Conservation (phyloP, 2,329 filamentous ascomycete species). For the Monosporascus sp. region DNA sequence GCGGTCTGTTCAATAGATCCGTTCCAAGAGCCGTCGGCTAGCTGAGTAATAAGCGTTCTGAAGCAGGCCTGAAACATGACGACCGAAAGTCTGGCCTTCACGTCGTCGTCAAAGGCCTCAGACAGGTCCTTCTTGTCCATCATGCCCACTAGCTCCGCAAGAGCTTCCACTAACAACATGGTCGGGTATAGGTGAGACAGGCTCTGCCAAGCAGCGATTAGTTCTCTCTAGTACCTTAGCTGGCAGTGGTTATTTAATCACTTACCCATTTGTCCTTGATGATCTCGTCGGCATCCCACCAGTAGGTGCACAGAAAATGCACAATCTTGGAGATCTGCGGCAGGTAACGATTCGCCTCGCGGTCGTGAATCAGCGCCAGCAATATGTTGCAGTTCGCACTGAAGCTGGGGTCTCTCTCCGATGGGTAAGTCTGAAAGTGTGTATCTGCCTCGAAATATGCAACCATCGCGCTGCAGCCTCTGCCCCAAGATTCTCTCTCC, state of each 20-base stretch:
- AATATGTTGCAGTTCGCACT: constrained; percentile 31
- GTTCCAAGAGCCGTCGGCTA: constrained; percentile 14
- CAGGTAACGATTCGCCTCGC: constrained; percentile 8
- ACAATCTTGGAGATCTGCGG: constrained; percentile 24
- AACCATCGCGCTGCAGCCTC: constrained; percentile 15
- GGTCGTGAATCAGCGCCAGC: constrained; percentile 22
- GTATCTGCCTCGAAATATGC: constrained; percentile 20
- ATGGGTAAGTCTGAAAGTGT: constrained; percentile 27
- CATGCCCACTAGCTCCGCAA: constrained; percentile 11
- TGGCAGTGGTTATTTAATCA: constrained; percentile 10
- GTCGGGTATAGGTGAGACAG: no score
- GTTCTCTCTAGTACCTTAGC: no score
- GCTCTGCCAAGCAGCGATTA: no score
- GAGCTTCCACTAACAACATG: constrained; percentile 14
- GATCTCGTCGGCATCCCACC: constrained; percentile 15
- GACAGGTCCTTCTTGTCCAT: constrained; percentile 13
- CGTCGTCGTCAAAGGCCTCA: constrained; percentile 11
- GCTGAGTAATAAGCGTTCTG: constrained; percentile 9
- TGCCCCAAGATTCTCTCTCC: background rate
- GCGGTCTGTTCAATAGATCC: constrained; percentile 15
- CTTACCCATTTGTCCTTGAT: constrained; percentile 25
- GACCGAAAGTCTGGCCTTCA: constrained; percentile 10
- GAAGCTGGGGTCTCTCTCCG: constrained; percentile 27
- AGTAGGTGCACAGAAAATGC: constrained; percentile 21
- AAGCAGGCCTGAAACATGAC: constrained; percentile 14